A percentile compares a stretch with the other conserved stretches of the same genome.
phyloP scores from a whole-genome alignment of 371 early-diverging fungal genomes.

The Aphelidium insulamus region DNA sequence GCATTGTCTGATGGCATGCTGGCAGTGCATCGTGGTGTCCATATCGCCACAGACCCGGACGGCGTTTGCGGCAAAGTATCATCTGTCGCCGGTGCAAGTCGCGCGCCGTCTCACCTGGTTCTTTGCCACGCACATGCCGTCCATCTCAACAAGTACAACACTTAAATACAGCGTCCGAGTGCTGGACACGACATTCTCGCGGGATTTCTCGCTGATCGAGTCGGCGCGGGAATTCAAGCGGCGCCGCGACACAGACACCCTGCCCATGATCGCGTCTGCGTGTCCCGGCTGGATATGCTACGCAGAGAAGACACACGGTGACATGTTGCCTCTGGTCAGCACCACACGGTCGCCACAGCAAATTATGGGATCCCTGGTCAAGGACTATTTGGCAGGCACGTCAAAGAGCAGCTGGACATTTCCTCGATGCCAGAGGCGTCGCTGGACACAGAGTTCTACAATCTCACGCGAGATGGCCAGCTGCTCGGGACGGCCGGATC shows the following conservation, averaged over 20 bases:
- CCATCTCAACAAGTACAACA: constrained; percentile 24
- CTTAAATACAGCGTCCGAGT: constrained; percentile 55
- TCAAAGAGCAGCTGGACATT: constrained; percentile 26
- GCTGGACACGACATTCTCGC: constrained; percentile 64
- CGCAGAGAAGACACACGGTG: constrained; percentile 89
- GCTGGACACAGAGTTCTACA: constrained; percentile 18
- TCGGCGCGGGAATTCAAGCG: constrained; percentile 57
- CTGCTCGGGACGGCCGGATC: constrained; percentile 43
- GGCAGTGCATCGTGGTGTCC: constrained; percentile 33
- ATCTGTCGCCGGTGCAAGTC: constrained; percentile 31
- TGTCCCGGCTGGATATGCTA: constrained; percentile 95
- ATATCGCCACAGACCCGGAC: constrained; percentile 80
- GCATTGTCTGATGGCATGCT: constrained; percentile 1
- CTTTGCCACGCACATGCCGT: constrained; percentile 1
- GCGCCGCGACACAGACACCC: constrained; percentile 1
- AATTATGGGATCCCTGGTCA: constrained; percentile 77
- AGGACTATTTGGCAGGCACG: constrained; percentile 43
- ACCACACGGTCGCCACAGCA: constrained; percentile 84
- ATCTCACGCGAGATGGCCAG: constrained; percentile 10
- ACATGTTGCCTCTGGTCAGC: constrained; percentile 57
- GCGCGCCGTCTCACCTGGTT: constrained; percentile 6
- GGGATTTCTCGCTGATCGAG: constrained; percentile 61
- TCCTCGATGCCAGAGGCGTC: constrained; percentile 20
- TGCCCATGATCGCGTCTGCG: constrained; percentile 58
- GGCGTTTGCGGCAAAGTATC: constrained; percentile 67